Evolutionary conservation across 768 basidiomycete genomes (phyloP), one percentile per base, ranked within the genome.

Genomic region (Boletus rex-veris): DNA sequence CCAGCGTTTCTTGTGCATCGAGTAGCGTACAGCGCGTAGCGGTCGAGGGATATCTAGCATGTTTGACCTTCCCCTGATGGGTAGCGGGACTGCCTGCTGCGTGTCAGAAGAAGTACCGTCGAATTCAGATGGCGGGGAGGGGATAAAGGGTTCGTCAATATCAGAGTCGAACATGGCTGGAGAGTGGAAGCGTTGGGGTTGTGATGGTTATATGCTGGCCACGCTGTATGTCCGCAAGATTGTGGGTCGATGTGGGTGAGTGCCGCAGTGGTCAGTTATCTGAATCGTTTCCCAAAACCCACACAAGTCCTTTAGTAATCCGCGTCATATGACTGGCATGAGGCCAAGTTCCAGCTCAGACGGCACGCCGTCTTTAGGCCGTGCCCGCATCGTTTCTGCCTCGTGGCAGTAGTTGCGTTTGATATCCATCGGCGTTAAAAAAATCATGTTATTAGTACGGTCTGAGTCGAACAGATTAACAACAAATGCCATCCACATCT

Each of bases 1-100:
- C 69, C 69, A 70, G 7, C 70, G 64, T 19, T 50, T 62, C 15
- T 69, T 69, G 58, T 69, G 68, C 55, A 61, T 56, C 51, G 69
- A 70, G 48, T 38, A 72, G 47, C 71, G 69, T 21, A 71, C 71
- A 21, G 64, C 70, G 7, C 61, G 70, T 24, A 70, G 60, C n/a
- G 58, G 57, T 45, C 67, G 61, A 40, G 64, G 69, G 24, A 61
- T 43, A 41, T 70, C 68, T 5, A 61, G 45, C 66, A 63, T 63
- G 24, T 48, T 38, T 35, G 61, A 4, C 45, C 61, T 53, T 9
- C 50, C 59, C 54, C 59, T 58, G 11, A 54, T 50, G 26, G 58
- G 56, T 19, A 59, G 39, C 26, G 49, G 58, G 11, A 55, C 30
- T 14, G 69, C 50, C 43, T 63, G 64, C 15, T 64, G 66, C 16